Evolutionary conservation across 2,329 filamentous ascomycete species (phyloP).

Genomic region (Fusarium agapanthi): DNA sequence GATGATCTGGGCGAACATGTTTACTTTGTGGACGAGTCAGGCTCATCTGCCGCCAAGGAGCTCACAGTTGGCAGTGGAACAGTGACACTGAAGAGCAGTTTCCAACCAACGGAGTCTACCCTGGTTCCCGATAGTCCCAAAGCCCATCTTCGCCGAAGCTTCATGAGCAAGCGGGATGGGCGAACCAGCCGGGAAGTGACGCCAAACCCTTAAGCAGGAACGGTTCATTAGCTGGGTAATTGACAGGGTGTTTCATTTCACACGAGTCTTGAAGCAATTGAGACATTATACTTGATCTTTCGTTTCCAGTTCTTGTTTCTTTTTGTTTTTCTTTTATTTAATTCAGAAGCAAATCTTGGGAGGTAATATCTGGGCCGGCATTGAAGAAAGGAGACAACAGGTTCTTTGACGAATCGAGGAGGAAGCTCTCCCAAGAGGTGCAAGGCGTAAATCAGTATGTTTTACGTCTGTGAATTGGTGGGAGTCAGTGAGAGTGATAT

Average conservation of each 20-base stretch:
- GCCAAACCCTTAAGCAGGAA: constrained; percentile 44
- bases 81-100: constrained; percentile 78
- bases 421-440: background rate
- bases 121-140: constrained; percentile 57
- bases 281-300: constrained; percentile 1
- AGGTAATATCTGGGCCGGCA: constrained; percentile 14
- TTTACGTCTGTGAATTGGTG: constrained; percentile 3
- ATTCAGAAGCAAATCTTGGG: constrained; percentile 19
- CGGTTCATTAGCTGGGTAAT: background rate
- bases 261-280: background rate
- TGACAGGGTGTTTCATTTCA: background rate
- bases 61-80: constrained; percentile 77
- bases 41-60: constrained; percentile 73
- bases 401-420: constrained; percentile 14
- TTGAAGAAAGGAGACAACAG: background rate
- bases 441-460: background rate
- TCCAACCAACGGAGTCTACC: constrained; percentile 61
- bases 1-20: constrained; percentile 83
- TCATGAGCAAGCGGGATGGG: constrained; percentile 62
- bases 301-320: constrained; percentile 2
- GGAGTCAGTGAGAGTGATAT: constrained; percentile 28
- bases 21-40: constrained; percentile 91
- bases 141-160: constrained; percentile 59
- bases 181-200: constrained; percentile 56
- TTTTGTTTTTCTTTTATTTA: constrained; percentile 11